Evolutionary conservation across 2,329 filamentous ascomycete species (phyloP).

Genomic region (Aspergillus ruber): DNA sequence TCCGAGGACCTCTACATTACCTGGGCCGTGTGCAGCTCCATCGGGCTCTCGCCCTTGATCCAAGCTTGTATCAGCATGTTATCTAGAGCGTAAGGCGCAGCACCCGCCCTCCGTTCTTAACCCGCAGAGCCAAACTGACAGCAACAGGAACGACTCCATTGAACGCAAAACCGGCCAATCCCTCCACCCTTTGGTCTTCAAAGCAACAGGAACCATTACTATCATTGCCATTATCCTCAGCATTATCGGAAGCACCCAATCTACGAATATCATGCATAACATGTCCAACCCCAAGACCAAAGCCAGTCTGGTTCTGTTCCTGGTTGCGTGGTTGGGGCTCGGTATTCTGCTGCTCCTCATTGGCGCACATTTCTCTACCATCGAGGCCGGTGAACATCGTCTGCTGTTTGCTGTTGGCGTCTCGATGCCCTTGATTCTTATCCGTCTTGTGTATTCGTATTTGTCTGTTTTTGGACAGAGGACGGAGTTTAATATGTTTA

Average conservation of each 20-base stretch:
- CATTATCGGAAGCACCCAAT: constrained; percentile 40
- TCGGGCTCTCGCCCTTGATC: constrained; percentile 47
- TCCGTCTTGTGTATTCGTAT: constrained; percentile 46
- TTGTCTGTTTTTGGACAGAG: constrained; percentile 38
- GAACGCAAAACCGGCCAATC: constrained; percentile 9
- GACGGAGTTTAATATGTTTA: constrained; percentile 39
- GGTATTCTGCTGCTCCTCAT: constrained; percentile 28
- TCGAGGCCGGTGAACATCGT: constrained; percentile 42
- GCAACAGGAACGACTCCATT: constrained; percentile 18
- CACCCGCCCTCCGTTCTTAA: background rate
- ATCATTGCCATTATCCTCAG: constrained; percentile 30
- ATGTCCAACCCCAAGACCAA: constrained; percentile 32
- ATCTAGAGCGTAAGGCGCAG: constrained; percentile 23
- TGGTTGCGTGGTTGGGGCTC: constrained; percentile 36
- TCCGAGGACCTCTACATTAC: constrained; percentile 33
- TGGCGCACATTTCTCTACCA: constrained; percentile 22
- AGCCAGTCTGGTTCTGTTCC: constrained; percentile 39
- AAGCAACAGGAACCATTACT: constrained; percentile 24
- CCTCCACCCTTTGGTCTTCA: constrained; percentile 21
- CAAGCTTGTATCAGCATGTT: constrained; percentile 43
- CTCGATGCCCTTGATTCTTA: constrained; percentile 45
- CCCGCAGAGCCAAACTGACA: background rate
- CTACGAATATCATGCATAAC: constrained; percentile 16
- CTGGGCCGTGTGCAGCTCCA: constrained; percentile 39
- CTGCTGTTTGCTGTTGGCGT: constrained; percentile 39